Conservation (phyloP, 2,329 filamentous ascomycete species). For the Colletotrichum lini region DNA sequence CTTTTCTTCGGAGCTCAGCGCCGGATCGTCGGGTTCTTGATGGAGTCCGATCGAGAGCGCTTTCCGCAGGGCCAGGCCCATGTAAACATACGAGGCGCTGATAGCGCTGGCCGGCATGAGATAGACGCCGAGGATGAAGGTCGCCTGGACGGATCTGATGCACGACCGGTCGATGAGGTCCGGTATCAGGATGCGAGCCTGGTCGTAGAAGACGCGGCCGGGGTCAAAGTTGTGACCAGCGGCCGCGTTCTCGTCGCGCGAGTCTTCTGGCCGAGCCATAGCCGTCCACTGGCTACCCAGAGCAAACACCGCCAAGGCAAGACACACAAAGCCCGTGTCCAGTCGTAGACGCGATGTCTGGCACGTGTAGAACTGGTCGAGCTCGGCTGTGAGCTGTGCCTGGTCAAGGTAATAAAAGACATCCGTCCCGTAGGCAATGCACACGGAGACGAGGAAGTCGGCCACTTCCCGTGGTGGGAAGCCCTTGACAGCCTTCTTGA, state of each 20-base stretch:
- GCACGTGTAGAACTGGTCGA: slow-evolving; percentile 48
- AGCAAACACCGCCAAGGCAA: slow-evolving; percentile 48
- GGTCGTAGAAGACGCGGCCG: slow-evolving; percentile 49
- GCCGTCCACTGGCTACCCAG: slow-evolving; percentile 54
- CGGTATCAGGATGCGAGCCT: slow-evolving; percentile 49
- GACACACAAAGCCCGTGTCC: slow-evolving; percentile 48
- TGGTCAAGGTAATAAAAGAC: slow-evolving; percentile 52
- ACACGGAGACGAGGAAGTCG: slow-evolving; percentile 49
- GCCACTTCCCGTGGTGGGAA: slow-evolving; percentile 48
- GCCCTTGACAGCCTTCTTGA: slow-evolving; percentile 44
- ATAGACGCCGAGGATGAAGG: slow-evolving; percentile 53
- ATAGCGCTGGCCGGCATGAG: slow-evolving; percentile 53
- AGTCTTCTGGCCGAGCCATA: slow-evolving; percentile 47
- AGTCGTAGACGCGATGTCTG: slow-evolving; percentile 41
- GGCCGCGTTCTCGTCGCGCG: neutral
- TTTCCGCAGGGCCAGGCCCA: slow-evolving; percentile 49
- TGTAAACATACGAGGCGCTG: slow-evolving; percentile 52
- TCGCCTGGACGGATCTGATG: slow-evolving; percentile 51
- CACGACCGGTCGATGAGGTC: slow-evolving; percentile 53
- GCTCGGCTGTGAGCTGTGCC: slow-evolving; percentile 45
- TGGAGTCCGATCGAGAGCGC: slow-evolving; percentile 49
- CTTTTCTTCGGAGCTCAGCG: slow-evolving; percentile 44
- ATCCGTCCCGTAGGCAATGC: slow-evolving; percentile 48
- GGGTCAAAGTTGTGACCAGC: slow-evolving; percentile 46
- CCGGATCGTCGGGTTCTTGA: slow-evolving; percentile 46